Percentiles rank a stretch among this genome's conserved stretches.
These are phyloP conservation scores for Penicillium pancosmium DNA, from an alignment of 495 filamentous ascomycete species.

Conservation along the genomic window DNA sequence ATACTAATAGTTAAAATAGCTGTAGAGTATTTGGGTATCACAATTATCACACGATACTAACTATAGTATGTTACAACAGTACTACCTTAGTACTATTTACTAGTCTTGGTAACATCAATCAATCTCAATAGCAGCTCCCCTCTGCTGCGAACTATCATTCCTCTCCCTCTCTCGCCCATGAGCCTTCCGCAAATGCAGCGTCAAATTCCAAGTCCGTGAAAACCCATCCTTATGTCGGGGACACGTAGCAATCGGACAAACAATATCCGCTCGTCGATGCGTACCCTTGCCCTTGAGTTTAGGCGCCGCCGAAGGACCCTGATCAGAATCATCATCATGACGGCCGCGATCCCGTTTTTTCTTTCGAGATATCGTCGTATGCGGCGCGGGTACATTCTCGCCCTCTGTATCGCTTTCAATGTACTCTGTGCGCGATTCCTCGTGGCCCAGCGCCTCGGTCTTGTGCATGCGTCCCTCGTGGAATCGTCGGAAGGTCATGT, in stretches of 20 bases:
- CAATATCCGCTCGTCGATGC: conserved; percentile 33
- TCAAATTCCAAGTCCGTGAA: conserved; percentile 45
- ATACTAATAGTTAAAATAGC: too few species aligned
- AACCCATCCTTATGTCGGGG: conserved; percentile 37
- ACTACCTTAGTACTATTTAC: too few species aligned
- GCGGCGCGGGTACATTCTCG: conserved; percentile 16
- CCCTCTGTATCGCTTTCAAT: conserved; percentile 28
- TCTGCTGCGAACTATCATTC: background rate
- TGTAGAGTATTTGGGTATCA: too few species aligned
- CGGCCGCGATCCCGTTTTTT: background rate
- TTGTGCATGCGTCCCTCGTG: conserved; percentile 41
- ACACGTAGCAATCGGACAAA: conserved; percentile 39
- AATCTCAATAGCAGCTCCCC: background rate
- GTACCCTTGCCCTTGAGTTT: conserved; percentile 29
- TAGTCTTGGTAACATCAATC: background rate
- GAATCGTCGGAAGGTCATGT: conserved; percentile 62
- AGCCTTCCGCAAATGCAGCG: conserved; percentile 38
- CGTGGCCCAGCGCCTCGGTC: conserved; percentile 21
- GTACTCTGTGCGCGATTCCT: background rate
- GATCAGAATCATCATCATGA: background rate
- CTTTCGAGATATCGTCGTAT: background rate
- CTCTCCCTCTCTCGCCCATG: conserved; percentile 19
- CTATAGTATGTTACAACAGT: too few species aligned
- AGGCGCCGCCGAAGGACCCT: background rate
- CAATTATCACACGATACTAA: background rate